Conservation (phyloP, 225 moss, liverwort and hornwort species). For the Physcomitrellopsis africana region DNA sequence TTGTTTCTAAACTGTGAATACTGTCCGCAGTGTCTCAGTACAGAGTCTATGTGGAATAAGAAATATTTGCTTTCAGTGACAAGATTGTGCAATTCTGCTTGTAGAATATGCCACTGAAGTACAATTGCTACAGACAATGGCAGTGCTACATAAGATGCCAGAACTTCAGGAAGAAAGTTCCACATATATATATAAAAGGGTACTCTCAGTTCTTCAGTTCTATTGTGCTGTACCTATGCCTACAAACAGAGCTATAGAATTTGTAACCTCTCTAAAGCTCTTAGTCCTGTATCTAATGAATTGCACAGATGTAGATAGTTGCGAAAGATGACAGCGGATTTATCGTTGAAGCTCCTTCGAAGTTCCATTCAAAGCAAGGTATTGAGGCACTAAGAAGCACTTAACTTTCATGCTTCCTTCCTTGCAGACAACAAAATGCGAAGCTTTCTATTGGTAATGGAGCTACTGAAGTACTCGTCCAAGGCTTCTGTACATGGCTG, state of each 20-base stretch:
- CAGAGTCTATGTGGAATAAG: neutral
- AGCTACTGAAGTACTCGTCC: slow-evolving; percentile 20
- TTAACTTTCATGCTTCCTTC: slow-evolving; percentile 26
- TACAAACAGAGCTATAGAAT: neutral
- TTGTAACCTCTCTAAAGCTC: neutral
- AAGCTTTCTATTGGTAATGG: slow-evolving; percentile 24
- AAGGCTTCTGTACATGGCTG: slow-evolving; percentile 28
- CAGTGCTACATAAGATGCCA: slow-evolving; percentile 20
- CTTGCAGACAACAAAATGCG: slow-evolving; percentile 19
- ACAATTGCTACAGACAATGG: neutral
- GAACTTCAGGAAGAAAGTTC: slow-evolving; percentile 5
- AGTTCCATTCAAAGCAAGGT: neutral
- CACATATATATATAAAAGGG: slow-evolving; percentile 6
- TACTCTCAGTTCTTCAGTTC: slow-evolving; percentile 6
- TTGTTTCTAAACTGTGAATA: no score
- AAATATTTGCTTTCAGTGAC: neutral
- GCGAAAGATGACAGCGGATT: neutral
- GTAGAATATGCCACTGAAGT: slow-evolving; percentile 1
- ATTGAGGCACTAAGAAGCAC: neutral
- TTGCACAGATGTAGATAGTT: slow-evolving; percentile 14
- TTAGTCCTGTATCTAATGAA: neutral
- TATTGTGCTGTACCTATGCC: no score
- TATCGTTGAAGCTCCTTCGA: neutral
- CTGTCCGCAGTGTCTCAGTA: no score
- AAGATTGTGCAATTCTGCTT: neutral